Percentiles rank a stretch among this genome's conserved stretches.
phyloP scores from a whole-genome alignment of 305 asterid genomes.

The Solanum hybrid region DNA sequence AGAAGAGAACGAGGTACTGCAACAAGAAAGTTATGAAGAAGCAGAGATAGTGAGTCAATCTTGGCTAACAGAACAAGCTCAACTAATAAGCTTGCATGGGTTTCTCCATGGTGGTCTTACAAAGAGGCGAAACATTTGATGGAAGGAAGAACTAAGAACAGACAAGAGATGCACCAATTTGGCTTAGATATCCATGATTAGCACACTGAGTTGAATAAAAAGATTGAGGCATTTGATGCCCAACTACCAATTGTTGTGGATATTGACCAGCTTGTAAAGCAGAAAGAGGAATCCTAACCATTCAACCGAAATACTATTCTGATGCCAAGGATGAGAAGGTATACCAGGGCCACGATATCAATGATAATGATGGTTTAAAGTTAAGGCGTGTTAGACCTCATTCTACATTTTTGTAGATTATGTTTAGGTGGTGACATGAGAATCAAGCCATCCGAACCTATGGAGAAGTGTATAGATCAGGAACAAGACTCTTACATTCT shows the following conservation, averaged over 20 bases:
- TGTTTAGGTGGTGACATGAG: neutral
- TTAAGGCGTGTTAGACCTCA: neutral
- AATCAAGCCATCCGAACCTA: neutral
- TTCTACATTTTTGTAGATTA: neutral
- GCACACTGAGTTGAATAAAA: neutral
- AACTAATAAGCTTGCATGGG: neutral
- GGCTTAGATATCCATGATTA: neutral
- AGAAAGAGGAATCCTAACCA: neutral
- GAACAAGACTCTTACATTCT: neutral
- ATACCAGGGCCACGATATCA: neutral
- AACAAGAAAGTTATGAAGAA: neutral
- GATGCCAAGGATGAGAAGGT: neutral
- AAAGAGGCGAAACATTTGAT: neutral
- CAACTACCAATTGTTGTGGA: neutral
- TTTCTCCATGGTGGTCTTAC: neutral
- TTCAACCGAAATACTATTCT: neutral
- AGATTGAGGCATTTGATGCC: neutral
- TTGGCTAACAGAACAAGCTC: neutral
- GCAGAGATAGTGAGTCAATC: neutral
- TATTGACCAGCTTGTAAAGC: neutral
- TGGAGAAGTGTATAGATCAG: neutral
- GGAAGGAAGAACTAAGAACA: neutral
- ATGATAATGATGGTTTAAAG: neutral
- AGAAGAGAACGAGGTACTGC: neutral
- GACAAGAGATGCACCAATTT: neutral